These are phyloP conservation scores for Phytophthora lateralis DNA, from an alignment of 352 stramenopile genomes.

Conservation along the genomic window DNA sequence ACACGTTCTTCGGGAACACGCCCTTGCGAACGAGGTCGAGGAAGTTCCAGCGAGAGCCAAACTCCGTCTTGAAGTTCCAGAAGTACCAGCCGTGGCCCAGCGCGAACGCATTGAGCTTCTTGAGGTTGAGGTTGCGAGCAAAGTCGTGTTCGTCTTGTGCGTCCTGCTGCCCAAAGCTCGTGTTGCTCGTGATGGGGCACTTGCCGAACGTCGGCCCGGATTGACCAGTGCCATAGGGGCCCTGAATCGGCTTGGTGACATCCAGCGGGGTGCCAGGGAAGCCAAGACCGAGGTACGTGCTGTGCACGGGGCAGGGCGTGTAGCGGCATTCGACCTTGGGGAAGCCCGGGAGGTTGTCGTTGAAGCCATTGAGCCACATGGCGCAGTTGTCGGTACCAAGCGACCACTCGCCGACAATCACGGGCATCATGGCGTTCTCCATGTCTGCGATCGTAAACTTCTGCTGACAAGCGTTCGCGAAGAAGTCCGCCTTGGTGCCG, in stretches of 20 bases:
- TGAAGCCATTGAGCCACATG: conserved; percentile 70
- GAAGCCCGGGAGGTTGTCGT: conserved; percentile 81
- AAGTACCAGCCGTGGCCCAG: conserved; percentile 93
- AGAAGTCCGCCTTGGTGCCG: conserved; percentile 79
- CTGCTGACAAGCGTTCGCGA: conserved; percentile 89
- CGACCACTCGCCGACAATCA: conserved; percentile 96
- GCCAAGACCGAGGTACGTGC: conserved; percentile 89
- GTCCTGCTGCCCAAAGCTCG: conserved; percentile 74
- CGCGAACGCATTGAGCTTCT: conserved; percentile 92
- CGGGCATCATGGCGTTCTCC: conserved; percentile 79
- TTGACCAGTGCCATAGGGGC: conserved; percentile 28
- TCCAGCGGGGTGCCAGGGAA: conserved; percentile 92
- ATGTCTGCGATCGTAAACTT: conserved; percentile 80
- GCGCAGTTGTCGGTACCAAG: conserved; percentile 84
- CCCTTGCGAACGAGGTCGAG: conserved; percentile 67
- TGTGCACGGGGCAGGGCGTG: conserved; percentile 77
- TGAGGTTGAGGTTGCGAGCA: conserved; percentile 81
- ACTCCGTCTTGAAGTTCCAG: conserved; percentile 58
- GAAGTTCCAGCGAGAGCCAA: conserved; percentile 92
- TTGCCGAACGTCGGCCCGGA: conserved; percentile 31
- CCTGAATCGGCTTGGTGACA: conserved; percentile 36
- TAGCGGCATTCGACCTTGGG: conserved; percentile 91
- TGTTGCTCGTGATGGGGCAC: conserved; percentile 74
- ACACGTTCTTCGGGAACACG: conserved; percentile 75
- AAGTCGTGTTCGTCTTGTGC: conserved; percentile 81